Conservation (phyloP, 257 asterid genomes). For the Capsicum pubescens region DNA sequence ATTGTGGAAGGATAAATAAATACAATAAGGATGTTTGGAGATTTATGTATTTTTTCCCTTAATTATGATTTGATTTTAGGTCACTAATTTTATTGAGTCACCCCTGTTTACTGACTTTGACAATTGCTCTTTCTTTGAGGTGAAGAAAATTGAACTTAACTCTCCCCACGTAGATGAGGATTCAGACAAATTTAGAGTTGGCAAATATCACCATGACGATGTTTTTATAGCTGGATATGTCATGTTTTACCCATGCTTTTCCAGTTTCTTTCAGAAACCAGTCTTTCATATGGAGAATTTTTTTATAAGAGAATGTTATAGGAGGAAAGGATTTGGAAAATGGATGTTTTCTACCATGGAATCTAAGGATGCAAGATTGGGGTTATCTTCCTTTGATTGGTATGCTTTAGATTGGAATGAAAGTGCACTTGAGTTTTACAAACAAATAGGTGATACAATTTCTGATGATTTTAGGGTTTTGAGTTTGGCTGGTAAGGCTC, state of each 20-base stretch:
- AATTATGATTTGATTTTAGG: neutral
- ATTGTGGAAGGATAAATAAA: too few species aligned
- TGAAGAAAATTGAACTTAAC: neutral
- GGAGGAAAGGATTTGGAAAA: constrained; percentile 10
- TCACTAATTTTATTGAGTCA: neutral
- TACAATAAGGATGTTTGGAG: too few species aligned
- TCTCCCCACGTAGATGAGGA: constrained; percentile 1
- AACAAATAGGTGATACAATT: neutral
- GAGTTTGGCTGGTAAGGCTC: constrained; percentile 13
- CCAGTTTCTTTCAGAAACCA: neutral
- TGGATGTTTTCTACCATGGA: constrained; percentile 24
- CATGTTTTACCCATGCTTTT: constrained; percentile 6
- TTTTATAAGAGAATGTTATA: neutral
- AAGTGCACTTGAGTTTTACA: neutral
- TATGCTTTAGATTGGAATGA: neutral
- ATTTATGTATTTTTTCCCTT: too few species aligned
- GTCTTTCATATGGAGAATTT: neutral
- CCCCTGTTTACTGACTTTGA: neutral
- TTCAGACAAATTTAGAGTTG: neutral
- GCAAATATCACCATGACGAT: neutral
- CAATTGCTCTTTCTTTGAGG: too few species aligned
- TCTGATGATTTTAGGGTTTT: constrained; percentile 19
- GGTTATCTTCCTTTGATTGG: constrained; percentile 1
- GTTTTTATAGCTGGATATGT: constrained; percentile 6
- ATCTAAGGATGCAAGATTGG: neutral